These are phyloP conservation scores for Monosiga brevicollis DNA, from an alignment of 78 protist genomes.

Conservation along the genomic window DNA sequence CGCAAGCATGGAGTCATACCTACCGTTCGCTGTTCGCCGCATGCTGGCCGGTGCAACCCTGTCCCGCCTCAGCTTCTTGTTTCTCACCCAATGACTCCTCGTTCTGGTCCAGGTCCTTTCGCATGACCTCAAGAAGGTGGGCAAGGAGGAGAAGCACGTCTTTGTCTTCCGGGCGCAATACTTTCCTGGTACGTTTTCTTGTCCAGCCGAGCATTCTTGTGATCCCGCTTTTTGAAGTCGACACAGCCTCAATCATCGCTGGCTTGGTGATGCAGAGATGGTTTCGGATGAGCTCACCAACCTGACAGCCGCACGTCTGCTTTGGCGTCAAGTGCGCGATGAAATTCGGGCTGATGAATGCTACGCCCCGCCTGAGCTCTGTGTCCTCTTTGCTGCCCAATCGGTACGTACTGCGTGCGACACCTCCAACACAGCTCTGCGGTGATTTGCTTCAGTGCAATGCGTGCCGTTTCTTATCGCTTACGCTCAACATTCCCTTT, in stretches of 20 bases:
- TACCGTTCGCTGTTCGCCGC: not conserved
- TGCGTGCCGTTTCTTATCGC: too few species aligned
- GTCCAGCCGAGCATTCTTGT: not conserved
- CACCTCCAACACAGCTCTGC: too few species aligned
- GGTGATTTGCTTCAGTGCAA: too few species aligned
- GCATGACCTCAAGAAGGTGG: not conserved
- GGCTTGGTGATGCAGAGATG: not conserved
- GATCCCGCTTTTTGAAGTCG: too few species aligned
- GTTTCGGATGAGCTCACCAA: not conserved
- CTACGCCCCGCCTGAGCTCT: not conserved
- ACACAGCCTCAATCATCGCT: too few species aligned
- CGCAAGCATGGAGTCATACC: too few species aligned
- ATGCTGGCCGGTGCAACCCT: not conserved
- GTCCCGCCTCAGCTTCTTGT: not conserved
- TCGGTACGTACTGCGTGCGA: not conserved
- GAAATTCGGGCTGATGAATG: not conserved
- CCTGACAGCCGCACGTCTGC: not conserved
- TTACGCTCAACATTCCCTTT: too few species aligned
- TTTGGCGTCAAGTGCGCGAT: not conserved
- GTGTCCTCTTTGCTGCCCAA: not conserved
- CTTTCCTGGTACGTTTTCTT: not conserved
- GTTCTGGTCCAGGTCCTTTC: not conserved
- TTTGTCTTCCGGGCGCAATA: not conserved
- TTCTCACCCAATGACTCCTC: not conserved
- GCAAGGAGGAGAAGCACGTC: not conserved